Percentiles rank a stretch among this genome's conserved stretches.
Evolutionary conservation across 2,329 filamentous ascomycete genomes (phyloP).

Genomic region (Talaromyces atroroseus): DNA sequence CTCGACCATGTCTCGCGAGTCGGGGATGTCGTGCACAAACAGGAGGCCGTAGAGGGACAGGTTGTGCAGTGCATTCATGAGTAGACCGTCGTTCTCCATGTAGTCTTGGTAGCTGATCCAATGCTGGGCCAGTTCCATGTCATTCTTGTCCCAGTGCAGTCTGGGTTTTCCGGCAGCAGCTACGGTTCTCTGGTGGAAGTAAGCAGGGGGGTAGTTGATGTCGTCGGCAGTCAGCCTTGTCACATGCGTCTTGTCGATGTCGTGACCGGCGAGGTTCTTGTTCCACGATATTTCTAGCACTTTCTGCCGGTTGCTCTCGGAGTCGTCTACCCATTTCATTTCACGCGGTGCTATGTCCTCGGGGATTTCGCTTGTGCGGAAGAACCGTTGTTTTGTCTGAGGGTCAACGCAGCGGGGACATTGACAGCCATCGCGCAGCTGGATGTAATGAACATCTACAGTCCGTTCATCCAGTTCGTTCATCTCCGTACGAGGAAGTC

Average conservation of each 20-base stretch:
- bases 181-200: conserved; percentile 9
- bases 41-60: conserved; percentile 66
- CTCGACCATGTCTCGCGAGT: conserved; percentile 59
- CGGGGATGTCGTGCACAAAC: conserved; percentile 69
- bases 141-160: conserved; percentile 31
- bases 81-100: conserved; percentile 53
- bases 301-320: conserved; percentile 20
- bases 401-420: conserved; percentile 52
- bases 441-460: conserved; percentile 13
- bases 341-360: conserved; percentile 37
- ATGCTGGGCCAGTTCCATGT: conserved; percentile 41
- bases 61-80: conserved; percentile 58
- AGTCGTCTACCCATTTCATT: conserved; percentile 22
- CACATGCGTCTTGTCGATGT: conserved; percentile 34
- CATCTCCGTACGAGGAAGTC: not conserved
- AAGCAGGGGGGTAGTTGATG: conserved; percentile 4
- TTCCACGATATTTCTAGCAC: conserved; percentile 58
- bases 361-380: conserved; percentile 61
- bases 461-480: not conserved
- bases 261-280: conserved; percentile 47
- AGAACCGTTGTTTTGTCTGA: conserved; percentile 58
- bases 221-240: conserved; percentile 13
- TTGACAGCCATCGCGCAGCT: conserved; percentile 52
- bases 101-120: conserved; percentile 67
- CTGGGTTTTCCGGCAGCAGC: conserved; percentile 25